These are phyloP conservation scores for Candida orba DNA, from an alignment of 805 yeast genomes.

Conservation along the genomic window DNA sequence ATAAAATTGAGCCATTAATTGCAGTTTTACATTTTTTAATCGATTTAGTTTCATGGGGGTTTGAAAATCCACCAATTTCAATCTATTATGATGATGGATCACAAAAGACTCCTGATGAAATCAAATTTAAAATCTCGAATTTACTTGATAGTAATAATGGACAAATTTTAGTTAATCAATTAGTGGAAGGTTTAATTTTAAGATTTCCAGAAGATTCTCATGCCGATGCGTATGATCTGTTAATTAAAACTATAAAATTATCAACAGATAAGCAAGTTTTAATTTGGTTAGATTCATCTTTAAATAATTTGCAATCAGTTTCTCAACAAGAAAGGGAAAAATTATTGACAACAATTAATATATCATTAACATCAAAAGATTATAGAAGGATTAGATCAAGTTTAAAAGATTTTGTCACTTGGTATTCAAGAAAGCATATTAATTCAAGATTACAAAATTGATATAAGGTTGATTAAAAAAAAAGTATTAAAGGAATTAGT, in stretches of 20 bases:
- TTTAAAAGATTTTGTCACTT: constrained; percentile 68
- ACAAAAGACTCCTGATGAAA: constrained; percentile 12
- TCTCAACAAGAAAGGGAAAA: constrained; percentile 62
- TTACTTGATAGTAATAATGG: constrained; percentile 51
- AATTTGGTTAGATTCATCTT: constrained; percentile 54
- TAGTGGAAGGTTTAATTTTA: constrained; percentile 62
- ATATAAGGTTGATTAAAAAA: too few relatives aligned
- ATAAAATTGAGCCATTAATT: constrained; percentile 64
- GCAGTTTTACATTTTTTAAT: constrained; percentile 69
- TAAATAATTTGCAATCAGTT: constrained; percentile 55
- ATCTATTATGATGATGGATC: constrained; percentile 46
- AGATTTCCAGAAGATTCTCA: constrained; percentile 64
- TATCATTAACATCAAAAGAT: constrained; percentile 60
- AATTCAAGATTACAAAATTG: constrained; percentile 31
- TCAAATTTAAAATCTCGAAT: constrained; percentile 10
- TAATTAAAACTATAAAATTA: constrained; percentile 54
- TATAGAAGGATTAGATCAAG: constrained; percentile 65
- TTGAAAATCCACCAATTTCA: constrained; percentile 72
- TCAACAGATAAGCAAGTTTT: constrained; percentile 26
- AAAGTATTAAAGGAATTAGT: too few relatives aligned
- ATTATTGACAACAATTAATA: constrained; percentile 47
- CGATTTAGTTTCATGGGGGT: constrained; percentile 83
- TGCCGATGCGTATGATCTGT: constrained; percentile 67
- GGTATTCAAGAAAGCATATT: constrained; percentile 78
- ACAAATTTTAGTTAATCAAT: constrained; percentile 34